These are phyloP conservation scores for Citrus reticulata DNA, from an alignment of 345 rosid genomes.

Conservation along the genomic window DNA sequence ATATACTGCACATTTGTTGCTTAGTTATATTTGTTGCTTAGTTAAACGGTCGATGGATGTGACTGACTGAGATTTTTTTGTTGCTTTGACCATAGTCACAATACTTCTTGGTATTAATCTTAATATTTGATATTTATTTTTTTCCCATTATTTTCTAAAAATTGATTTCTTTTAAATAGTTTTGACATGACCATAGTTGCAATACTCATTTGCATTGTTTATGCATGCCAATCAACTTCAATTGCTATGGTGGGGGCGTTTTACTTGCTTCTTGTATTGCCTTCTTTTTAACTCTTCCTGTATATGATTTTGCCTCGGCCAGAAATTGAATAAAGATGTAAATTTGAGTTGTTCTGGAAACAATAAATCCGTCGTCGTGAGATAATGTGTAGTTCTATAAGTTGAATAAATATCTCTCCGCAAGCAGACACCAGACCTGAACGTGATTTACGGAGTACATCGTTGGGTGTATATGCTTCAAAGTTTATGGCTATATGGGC, in stretches of 20 bases:
- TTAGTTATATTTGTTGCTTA: neutral
- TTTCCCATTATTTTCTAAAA: too few relatives aligned
- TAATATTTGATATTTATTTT: too few relatives aligned
- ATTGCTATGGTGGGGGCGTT: conserved; percentile 77
- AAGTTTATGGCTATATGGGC: conserved; percentile 57
- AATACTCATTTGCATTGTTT: too few relatives aligned
- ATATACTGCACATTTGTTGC: neutral
- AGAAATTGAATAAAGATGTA: neutral
- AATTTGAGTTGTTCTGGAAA: too few relatives aligned
- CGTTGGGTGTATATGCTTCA: conserved; percentile 56
- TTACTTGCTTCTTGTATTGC: conserved; percentile 70
- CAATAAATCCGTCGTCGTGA: too few relatives aligned
- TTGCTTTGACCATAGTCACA: neutral
- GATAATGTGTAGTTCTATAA: neutral
- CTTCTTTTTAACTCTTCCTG: conserved; percentile 81
- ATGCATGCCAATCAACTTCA: conserved; percentile 47
- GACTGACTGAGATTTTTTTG: neutral
- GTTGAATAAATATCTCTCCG: neutral
- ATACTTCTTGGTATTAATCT: neutral
- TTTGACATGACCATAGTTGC: too few relatives aligned
- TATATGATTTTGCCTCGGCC: neutral
- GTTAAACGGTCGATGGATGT: neutral
- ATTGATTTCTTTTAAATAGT: too few relatives aligned
- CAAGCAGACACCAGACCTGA: conserved; percentile 48
- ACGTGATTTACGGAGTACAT: conserved; percentile 57